These are phyloP conservation scores for Claviceps sorghi DNA, from an alignment of 2,329 filamentous ascomycete genomes.

Conservation along the genomic window DNA sequence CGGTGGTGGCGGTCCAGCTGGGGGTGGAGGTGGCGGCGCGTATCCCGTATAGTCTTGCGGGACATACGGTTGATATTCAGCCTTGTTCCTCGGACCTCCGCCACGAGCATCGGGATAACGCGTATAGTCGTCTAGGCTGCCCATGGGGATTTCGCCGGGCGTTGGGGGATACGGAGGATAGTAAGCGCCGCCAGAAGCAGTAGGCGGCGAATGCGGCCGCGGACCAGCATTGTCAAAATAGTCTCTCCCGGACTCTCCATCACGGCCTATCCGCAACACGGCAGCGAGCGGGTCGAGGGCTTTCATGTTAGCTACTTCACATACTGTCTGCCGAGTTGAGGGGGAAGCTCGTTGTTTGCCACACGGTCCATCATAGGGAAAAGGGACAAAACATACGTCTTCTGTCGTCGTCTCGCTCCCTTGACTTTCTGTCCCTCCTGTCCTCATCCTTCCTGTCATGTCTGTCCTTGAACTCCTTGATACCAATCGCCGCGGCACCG, in stretches of 20 bases:
- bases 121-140: slow-evolving; percentile 4
- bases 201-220: slow-evolving; percentile 31
- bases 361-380: neutral
- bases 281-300: neutral
- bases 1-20: slow-evolving; percentile 17
- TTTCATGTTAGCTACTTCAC: neutral
- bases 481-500: slow-evolving; percentile 46
- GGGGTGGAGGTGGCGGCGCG: slow-evolving; percentile 21
- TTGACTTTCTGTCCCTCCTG: slow-evolving; percentile 22
- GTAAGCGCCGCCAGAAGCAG: slow-evolving; percentile 36
- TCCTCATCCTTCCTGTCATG: slow-evolving; percentile 25
- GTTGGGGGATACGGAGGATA: slow-evolving; percentile 28
- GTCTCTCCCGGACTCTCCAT: slow-evolving; percentile 21
- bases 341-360: neutral
- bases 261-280: slow-evolving; percentile 15
- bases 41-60: slow-evolving; percentile 29
- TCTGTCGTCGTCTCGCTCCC: slow-evolving; percentile 15
- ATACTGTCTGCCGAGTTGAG: neutral
- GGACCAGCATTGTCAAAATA: slow-evolving; percentile 22
- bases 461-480: slow-evolving; percentile 42
- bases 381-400: slow-evolving; percentile 10
- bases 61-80: slow-evolving; percentile 26
- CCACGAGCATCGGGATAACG: slow-evolving; percentile 16
- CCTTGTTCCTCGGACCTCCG: slow-evolving; percentile 9
- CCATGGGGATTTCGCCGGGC: slow-evolving; percentile 9